Conservation (phyloP, 768 basidiomycete genomes). For the Suillus tomentosus region DNA sequence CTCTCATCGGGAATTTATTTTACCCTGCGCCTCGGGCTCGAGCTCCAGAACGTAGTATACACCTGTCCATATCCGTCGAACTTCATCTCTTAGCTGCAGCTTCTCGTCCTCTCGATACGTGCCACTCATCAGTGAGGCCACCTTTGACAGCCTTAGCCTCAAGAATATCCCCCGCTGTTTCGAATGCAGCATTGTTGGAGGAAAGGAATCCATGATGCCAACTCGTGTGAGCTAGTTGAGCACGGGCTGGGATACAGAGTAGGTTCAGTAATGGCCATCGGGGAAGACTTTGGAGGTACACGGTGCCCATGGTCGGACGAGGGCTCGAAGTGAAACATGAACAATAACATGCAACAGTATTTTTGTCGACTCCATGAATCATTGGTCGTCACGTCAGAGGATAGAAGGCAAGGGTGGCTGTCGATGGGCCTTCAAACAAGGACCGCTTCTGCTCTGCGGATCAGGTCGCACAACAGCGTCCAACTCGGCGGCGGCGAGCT, state of each 20-base stretch:
- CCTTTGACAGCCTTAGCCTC: conserved; percentile 62
- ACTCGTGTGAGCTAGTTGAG: conserved; percentile 90
- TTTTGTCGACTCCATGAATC: conserved; percentile 16
- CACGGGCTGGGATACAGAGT: conserved; percentile 76
- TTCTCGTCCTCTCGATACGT: conserved; percentile 81
- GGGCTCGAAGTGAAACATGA: conserved; percentile 82
- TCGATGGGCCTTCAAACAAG: conserved; percentile 48
- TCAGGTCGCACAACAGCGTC: conserved; percentile 48
- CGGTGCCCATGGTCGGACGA: background rate
- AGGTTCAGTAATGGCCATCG: conserved; percentile 33
- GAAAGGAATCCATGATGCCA: conserved; percentile 85
- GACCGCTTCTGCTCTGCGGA: conserved; percentile 72
- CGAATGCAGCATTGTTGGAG: conserved; percentile 63
- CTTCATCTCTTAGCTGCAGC: conserved; percentile 53
- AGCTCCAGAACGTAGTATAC: conserved; percentile 81
- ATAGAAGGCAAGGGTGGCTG: conserved; percentile 25
- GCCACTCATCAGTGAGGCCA: conserved; percentile 73
- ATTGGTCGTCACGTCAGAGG: conserved; percentile 26
- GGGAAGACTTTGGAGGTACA: conserved; percentile 31
- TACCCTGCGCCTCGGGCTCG: conserved; percentile 84
- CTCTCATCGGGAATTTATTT: conserved; percentile 82
- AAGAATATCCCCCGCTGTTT: conserved; percentile 72
- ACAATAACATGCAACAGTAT: conserved; percentile 33
- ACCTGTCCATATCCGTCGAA: conserved; percentile 87
- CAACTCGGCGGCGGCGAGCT: conserved; percentile 51